Percentiles rank a stretch among this genome's conserved stretches.
Conservation (phyloP, 768 basidiomycete species). For the Boletellus emodensis region DNA sequence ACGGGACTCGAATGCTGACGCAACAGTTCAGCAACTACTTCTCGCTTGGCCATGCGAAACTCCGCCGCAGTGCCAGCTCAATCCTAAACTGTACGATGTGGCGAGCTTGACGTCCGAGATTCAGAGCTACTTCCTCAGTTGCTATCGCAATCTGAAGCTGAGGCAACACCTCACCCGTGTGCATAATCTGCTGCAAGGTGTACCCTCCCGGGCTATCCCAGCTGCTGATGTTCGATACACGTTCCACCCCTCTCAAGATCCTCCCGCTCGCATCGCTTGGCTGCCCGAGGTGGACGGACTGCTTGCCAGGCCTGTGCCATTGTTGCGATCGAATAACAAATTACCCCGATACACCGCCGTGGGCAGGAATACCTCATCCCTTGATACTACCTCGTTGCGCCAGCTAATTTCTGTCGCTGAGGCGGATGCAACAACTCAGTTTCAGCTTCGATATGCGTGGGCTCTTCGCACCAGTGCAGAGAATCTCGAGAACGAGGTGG, state of each 20-base stretch:
- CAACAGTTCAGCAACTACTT: not conserved
- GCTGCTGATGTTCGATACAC: not conserved
- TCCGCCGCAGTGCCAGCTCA: not conserved
- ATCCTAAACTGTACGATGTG: constrained; percentile 1
- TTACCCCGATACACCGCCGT: not conserved
- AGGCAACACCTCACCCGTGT: constrained; percentile 9
- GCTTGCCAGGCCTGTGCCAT: not conserved
- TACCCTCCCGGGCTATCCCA: not conserved
- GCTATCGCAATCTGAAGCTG: constrained; percentile 13
- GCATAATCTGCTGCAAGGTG: constrained; percentile 6
- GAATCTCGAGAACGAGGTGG: constrained; percentile 5
- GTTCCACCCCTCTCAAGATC: not conserved
- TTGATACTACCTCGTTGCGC: not conserved
- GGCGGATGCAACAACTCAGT: not conserved
- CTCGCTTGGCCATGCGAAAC: constrained; percentile 14
- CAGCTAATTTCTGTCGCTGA: not conserved
- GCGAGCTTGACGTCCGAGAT: not conserved
- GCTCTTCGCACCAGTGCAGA: constrained; percentile 6
- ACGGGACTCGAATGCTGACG: not conserved
- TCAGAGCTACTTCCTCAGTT: constrained; percentile 8
- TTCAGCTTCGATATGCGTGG: constrained; percentile 6
- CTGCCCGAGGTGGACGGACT: not conserved
- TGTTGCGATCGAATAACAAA: not conserved
- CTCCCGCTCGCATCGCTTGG: not conserved
- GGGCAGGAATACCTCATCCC: not conserved